Evolutionary conservation across 352 stramenopile genomes (phyloP).

Genomic region (Pythium angustatum): DNA sequence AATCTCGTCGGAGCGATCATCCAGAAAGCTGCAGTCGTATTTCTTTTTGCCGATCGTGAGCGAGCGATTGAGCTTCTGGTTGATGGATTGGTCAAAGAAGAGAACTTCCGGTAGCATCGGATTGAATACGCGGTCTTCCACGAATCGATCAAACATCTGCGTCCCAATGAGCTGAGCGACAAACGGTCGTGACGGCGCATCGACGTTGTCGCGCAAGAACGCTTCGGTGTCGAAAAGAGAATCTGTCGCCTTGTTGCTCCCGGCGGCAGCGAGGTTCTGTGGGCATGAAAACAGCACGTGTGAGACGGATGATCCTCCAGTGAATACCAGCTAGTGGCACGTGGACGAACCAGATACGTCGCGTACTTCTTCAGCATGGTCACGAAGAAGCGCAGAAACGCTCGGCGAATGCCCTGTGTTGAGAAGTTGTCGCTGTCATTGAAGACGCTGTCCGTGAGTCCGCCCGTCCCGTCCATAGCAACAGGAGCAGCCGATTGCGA

Average conservation of each 20-base stretch:
- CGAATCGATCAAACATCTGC: slow-evolving; percentile 87
- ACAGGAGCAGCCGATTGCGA: neutral
- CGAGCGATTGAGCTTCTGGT: slow-evolving; percentile 83
- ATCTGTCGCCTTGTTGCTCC: slow-evolving; percentile 36
- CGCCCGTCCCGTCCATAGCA: slow-evolving; percentile 39
- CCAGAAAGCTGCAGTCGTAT: slow-evolving; percentile 82
- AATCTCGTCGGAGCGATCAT: slow-evolving; percentile 71
- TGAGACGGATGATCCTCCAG: neutral
- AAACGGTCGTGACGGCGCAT: slow-evolving; percentile 59
- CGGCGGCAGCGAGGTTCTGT: slow-evolving; percentile 22
- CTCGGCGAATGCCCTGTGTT: slow-evolving; percentile 55
- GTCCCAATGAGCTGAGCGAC: slow-evolving; percentile 62
- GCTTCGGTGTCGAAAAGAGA: slow-evolving; percentile 60
- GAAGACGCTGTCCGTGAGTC: slow-evolving; percentile 60
- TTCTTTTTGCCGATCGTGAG: slow-evolving; percentile 80
- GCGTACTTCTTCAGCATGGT: slow-evolving; percentile 81
- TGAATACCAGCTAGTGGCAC: neutral
- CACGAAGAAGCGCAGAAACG: slow-evolving; percentile 84
- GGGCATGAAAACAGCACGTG: neutral
- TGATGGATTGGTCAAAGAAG: slow-evolving; percentile 88
- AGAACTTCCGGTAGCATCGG: slow-evolving; percentile 64
- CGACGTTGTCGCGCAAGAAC: slow-evolving; percentile 72
- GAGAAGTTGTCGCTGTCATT: slow-evolving; percentile 80
- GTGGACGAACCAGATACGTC: slow-evolving; percentile 63
- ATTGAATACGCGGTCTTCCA: slow-evolving; percentile 75